phyloP scores from a whole-genome alignment of 1,139 yeast species.

The Blastobotrys ciferrii region DNA sequence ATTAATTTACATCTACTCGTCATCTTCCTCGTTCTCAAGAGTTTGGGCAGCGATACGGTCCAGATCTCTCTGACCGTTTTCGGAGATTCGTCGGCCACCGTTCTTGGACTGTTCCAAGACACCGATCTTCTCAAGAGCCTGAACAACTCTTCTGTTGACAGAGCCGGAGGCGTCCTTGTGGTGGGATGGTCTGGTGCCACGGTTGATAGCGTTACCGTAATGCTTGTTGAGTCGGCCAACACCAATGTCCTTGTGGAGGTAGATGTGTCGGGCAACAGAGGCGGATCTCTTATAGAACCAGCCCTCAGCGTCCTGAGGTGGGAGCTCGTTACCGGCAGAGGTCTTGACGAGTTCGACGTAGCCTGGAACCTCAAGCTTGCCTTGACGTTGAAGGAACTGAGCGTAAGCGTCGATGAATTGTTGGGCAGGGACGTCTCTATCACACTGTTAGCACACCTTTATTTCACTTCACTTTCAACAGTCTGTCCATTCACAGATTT shows the following conservation, averaged over 20 bases:
- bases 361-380: constrained; percentile 99
- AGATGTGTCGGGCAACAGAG: constrained; percentile 99
- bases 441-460: constrained; percentile 5
- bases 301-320: constrained; percentile 99
- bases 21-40: constrained; percentile 78
- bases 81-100: constrained; percentile 99
- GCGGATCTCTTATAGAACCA: constrained; percentile 99
- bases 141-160: constrained; percentile 97
- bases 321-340: constrained; percentile 97
- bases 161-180: constrained; percentile 99
- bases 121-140: constrained; percentile 97
- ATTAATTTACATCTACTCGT: constrained; percentile 37
- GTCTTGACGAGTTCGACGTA: constrained; percentile 99
- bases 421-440: constrained; percentile 98
- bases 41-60: constrained; percentile 99
- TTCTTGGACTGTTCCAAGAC: constrained; percentile 93
- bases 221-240: constrained; percentile 98
- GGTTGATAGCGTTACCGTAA: constrained; percentile 99
- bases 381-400: constrained; percentile 99
- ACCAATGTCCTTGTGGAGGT: constrained; percentile 99
- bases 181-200: constrained; percentile 98
- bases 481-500: not conserved
- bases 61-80: constrained; percentile 99
- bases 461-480: not conserved
- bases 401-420: constrained; percentile 99